phyloP scores from a whole-genome alignment of 1,139 yeast species.

The Yamadazyma pseudoaaseri region DNA sequence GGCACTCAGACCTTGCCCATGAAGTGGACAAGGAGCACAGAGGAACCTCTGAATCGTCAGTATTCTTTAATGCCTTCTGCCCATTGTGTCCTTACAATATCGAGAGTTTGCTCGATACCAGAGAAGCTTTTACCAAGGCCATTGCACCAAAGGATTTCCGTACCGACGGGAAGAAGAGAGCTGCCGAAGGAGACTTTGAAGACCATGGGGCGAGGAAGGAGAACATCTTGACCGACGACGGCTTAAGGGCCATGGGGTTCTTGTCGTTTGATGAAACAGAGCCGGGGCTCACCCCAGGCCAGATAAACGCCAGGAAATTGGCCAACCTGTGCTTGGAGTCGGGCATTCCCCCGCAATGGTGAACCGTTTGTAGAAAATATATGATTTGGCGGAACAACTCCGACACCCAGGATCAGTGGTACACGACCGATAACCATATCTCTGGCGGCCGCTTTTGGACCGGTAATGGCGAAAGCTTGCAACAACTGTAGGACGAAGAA shows the following conservation, averaged over 20 bases:
- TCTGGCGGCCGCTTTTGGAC: too few relatives aligned
- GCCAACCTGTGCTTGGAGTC: slow-evolving; percentile 16
- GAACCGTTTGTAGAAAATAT: too few relatives aligned
- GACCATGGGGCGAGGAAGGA: slow-evolving; percentile 16
- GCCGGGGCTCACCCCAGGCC: slow-evolving; percentile 20
- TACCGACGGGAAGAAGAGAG: slow-evolving; percentile 1
- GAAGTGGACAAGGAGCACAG: slow-evolving; percentile 44
- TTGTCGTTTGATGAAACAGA: slow-evolving; percentile 12
- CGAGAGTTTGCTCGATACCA: slow-evolving; percentile 20
- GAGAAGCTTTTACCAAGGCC: slow-evolving; percentile 23
- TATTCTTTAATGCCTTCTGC: slow-evolving; percentile 21
- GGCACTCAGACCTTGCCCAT: slow-evolving; percentile 51
- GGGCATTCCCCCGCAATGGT: too few relatives aligned
- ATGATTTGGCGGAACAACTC: too few relatives aligned
- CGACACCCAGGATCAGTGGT: too few relatives aligned
- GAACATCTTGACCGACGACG: slow-evolving; percentile 20
- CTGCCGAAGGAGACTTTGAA: slow-evolving; percentile 15
- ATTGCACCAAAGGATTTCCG: slow-evolving; percentile 16
- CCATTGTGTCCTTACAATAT: slow-evolving; percentile 17
- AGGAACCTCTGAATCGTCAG: slow-evolving; percentile 40
- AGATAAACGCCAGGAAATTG: slow-evolving; percentile 17
- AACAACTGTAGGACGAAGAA: too few relatives aligned
- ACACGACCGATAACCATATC: too few relatives aligned
- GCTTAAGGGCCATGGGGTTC: slow-evolving; percentile 23
- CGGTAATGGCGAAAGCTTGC: too few relatives aligned